These are phyloP conservation scores for Stylosanthes scabra DNA, from an alignment of 331 rosid species.

Conservation along the genomic window DNA sequence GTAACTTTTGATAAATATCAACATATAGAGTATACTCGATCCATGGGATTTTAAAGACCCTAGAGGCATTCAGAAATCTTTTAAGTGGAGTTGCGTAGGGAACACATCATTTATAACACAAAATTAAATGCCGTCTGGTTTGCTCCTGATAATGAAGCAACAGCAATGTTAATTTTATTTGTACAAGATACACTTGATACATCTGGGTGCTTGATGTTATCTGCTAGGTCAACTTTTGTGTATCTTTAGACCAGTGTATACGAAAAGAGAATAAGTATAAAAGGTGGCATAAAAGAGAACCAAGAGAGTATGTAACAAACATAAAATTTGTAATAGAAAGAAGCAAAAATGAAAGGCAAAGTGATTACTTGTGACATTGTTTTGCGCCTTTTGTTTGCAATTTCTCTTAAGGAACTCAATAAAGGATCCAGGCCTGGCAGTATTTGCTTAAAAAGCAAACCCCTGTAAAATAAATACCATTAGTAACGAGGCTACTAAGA, in stretches of 20 bases:
- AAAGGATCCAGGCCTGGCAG: conserved; percentile 91
- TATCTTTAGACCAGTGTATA: no score
- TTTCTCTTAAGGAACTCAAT: conserved; percentile 61
- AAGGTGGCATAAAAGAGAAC: not conserved
- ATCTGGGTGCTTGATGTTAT: no score
- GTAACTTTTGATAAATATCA: no score
- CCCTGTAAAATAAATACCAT: conserved; percentile 50
- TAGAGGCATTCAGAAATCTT: conserved; percentile 15
- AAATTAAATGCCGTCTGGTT: conserved; percentile 1
- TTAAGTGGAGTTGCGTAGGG: conserved; percentile 18
- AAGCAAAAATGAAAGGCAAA: not conserved
- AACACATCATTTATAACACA: conserved; percentile 13
- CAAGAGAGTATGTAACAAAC: not conserved
- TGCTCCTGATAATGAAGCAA: conserved; percentile 37
- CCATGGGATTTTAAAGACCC: not conserved
- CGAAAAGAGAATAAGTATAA: no score
- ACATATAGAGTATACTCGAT: no score
- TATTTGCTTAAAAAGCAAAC: conserved; percentile 75
- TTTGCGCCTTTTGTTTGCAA: conserved; percentile 75
- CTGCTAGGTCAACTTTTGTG: no score
- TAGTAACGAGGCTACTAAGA: not conserved
- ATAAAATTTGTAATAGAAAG: not conserved
- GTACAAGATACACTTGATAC: conserved; percentile 10
- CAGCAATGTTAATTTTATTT: conserved; percentile 4
- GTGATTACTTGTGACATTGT: conserved; percentile 73